Evolutionary conservation across 495 filamentous ascomycete genomes (phyloP), one percentile per base, ranked within the genome.

Genomic region (Melanomma pulvis-pyrius): DNA sequence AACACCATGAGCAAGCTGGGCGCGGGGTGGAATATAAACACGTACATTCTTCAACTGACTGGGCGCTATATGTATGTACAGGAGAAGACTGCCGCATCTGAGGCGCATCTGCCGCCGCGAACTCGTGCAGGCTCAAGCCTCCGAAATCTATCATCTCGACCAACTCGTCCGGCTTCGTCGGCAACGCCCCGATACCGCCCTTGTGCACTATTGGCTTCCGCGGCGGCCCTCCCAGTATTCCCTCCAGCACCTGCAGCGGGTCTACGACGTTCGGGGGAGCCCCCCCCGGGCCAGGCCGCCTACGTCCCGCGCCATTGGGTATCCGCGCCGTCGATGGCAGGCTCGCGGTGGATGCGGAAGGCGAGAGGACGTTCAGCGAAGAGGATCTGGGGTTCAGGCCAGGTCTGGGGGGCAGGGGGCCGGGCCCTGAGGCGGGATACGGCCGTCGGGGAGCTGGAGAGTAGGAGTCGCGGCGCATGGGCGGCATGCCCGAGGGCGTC

Each of bases 31-130:
- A 54, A 67, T 54, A 34, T 50, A 39, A 71, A 68, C 39, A 72
- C 61, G 57, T 71, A 92, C 91, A 96, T 76, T 97, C 91, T 79
- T 90, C 86, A 55, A 89, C 76, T 50, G 89, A 87, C 74, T 91
- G 88, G 34, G 82, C 80, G 63, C 80, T 87, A 78, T 88, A 80
- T 73, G 81, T 74, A 75, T 84, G 72, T 73, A 74, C 61, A 51
- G 70, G 61, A 65, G 77, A 77, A 69, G 63, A 69, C 32, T 63
- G 50, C 61, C 50, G 57, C 25, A 61, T 75, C 68, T 65, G 79
- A 79, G 49, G 80, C 74, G 24, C 79, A 75, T 55, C 76, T 72
- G 28, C 39, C 39, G 71, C 59, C 28, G 84, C 84, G 67, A 96
- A 90, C 61, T 91, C 90, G 53, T 87, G 82, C 48, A 98, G 76